Conservation (phyloP, 805 yeast genomes). For the Wickerhamomyces canadensis region DNA sequence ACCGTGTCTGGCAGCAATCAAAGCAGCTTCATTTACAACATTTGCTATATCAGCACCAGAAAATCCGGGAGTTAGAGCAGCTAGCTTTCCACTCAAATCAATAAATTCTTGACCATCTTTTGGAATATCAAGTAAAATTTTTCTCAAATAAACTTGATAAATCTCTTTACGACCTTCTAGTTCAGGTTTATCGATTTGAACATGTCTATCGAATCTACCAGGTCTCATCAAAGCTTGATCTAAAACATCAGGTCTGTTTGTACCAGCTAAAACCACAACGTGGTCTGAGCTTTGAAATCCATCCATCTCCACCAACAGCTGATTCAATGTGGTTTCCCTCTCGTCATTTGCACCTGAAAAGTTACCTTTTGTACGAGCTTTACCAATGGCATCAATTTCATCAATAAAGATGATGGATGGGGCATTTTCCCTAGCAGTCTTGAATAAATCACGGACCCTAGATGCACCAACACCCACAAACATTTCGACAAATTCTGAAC, state of each 20-base stretch:
- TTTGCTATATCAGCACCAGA: conserved; percentile 99
- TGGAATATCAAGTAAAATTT: conserved; percentile 53
- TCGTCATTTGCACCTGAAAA: conserved; percentile 85
- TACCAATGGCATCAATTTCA: conserved; percentile 99
- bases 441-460: conserved; percentile 91
- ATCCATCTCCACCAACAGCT: conserved; percentile 96
- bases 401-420: conserved; percentile 96
- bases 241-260: conserved; percentile 90
- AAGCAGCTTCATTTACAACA: conserved; percentile 94
- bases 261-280: conserved; percentile 95
- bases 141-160: conserved; percentile 77
- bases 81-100: conserved; percentile 74
- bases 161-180: conserved; percentile 92
- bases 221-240: conserved; percentile 94
- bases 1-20: conserved; percentile 87
- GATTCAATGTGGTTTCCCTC: conserved; percentile 93
- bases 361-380: conserved; percentile 75
- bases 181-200: conserved; percentile 88
- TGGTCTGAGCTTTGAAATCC: conserved; percentile 91
- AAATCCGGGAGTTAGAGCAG: conserved; percentile 96
- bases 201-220: conserved; percentile 95
- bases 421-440: conserved; percentile 87
- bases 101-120: conserved; percentile 38
- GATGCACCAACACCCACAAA: conserved; percentile 99
- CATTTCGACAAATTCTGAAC: conserved; percentile 98